phyloP scores from a whole-genome alignment of 2,329 filamentous ascomycete species.

The Colletotrichum acutatum region DNA sequence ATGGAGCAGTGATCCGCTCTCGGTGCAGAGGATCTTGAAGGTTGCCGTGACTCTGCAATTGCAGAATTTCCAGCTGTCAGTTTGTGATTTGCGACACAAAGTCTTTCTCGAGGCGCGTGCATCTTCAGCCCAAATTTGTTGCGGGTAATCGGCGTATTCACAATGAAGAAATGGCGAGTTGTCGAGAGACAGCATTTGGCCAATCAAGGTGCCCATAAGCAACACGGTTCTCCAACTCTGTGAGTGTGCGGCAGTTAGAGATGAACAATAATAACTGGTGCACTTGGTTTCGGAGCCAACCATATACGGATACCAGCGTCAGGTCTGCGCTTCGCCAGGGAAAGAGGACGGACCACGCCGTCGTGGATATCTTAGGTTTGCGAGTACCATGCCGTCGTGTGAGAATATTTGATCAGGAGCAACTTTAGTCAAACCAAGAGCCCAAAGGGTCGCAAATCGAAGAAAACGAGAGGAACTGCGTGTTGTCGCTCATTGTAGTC shows the following conservation, averaged over 20 bases:
- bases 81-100: not conserved
- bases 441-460: not conserved
- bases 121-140: not conserved
- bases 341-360: not conserved
- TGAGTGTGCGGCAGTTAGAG: conserved; percentile 7
- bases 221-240: conserved; percentile 9
- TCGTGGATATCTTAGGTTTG: not conserved
- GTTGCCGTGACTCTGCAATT: not conserved
- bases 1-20: conserved; percentile 9
- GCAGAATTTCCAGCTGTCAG: not conserved
- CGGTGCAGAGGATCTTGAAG: not conserved
- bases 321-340: not conserved
- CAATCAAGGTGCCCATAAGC: conserved; percentile 10
- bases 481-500: not conserved
- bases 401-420: not conserved
- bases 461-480: not conserved
- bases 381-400: not conserved
- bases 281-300: not conserved
- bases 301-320: not conserved
- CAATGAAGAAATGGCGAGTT: not conserved
- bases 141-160: not conserved
- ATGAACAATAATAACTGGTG: conserved; percentile 12
- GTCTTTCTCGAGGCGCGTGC: not conserved
- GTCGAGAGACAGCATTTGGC: not conserved
- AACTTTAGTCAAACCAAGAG: not conserved